Conservation (phyloP, 176 grass and related monocot genomes). For the Musa acuminata region DNA sequence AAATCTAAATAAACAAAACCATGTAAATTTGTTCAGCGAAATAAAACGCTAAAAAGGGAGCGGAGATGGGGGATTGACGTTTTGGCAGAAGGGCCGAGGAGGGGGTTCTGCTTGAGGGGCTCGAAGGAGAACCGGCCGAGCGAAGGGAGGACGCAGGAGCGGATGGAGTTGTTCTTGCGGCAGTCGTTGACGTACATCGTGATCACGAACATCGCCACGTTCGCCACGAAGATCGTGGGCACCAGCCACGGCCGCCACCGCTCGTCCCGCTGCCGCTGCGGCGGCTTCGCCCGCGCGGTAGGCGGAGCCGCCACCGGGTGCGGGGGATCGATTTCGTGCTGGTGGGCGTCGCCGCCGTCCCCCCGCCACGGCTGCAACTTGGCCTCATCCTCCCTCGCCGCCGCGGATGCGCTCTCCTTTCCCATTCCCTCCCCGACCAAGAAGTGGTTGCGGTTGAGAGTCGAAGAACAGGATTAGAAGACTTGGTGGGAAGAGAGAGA, state of each 20-base stretch:
- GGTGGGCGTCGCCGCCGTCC: neutral
- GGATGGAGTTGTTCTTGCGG: conserved; percentile 23
- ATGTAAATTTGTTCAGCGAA: neutral
- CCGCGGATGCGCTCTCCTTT: neutral
- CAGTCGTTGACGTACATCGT: conserved; percentile 90
- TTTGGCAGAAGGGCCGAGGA: conserved; percentile 67
- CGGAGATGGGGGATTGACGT: conserved; percentile 30
- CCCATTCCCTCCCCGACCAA: neutral
- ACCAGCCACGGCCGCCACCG: conserved; percentile 60
- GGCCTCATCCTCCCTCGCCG: conserved; percentile 22
- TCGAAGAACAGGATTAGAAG: too few species aligned
- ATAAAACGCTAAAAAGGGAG: neutral
- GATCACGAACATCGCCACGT: conserved; percentile 43
- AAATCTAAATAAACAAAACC: neutral
- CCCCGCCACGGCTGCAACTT: neutral
- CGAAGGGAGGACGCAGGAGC: conserved; percentile 37
- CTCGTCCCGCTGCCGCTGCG: neutral
- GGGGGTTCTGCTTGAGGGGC: conserved; percentile 71
- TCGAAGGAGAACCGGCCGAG: conserved; percentile 81
- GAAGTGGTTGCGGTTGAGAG: neutral
- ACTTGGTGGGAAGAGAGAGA: too few species aligned
- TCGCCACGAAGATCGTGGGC: conserved; percentile 33
- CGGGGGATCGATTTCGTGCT: neutral
- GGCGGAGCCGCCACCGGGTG: neutral
- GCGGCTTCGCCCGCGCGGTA: neutral